Conservation (phyloP, 495 filamentous ascomycete genomes). For the Penicillium subrubescens region DNA sequence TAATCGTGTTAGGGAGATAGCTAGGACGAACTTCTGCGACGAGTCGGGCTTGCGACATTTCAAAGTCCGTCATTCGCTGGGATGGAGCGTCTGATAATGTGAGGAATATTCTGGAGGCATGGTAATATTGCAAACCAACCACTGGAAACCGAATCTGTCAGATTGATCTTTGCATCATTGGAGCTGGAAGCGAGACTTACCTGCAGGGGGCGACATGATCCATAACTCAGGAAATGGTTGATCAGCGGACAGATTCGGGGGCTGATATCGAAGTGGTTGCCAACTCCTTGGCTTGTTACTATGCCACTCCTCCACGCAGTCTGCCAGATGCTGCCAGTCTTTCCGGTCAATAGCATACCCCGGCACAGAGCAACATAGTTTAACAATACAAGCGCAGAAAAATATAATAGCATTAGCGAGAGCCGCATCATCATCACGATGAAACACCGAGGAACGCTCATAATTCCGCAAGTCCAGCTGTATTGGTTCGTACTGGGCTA, state of each 20-base stretch:
- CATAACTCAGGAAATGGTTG: constrained; percentile 43
- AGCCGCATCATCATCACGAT: constrained; percentile 36
- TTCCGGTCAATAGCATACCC: constrained; percentile 20
- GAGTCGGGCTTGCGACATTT: constrained; percentile 29
- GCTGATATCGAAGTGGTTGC: constrained; percentile 41
- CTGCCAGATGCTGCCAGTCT: constrained; percentile 28
- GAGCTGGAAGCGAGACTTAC: constrained; percentile 16
- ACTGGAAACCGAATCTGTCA: constrained; percentile 18
- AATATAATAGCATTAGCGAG: constrained; percentile 40
- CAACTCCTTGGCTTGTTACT: constrained; percentile 33
- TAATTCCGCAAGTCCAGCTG: constrained; percentile 41
- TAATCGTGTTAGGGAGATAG: background rate
- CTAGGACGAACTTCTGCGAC: constrained; percentile 25
- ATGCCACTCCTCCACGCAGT: constrained; percentile 38
- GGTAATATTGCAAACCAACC: constrained; percentile 43
- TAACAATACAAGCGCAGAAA: constrained; percentile 40
- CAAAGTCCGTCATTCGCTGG: constrained; percentile 28
- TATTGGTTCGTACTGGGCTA: constrained; percentile 39
- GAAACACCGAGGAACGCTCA: constrained; percentile 38
- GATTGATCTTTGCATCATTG: background rate
- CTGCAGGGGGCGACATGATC: constrained; percentile 43
- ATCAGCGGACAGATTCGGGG: constrained; percentile 23
- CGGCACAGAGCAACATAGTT: constrained; percentile 28
- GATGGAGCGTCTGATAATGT: constrained; percentile 32
- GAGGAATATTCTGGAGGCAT: constrained; percentile 36